phyloP scores from a whole-genome alignment of 2,329 filamentous ascomycete genomes.

The Aureobasidium sp. region DNA sequence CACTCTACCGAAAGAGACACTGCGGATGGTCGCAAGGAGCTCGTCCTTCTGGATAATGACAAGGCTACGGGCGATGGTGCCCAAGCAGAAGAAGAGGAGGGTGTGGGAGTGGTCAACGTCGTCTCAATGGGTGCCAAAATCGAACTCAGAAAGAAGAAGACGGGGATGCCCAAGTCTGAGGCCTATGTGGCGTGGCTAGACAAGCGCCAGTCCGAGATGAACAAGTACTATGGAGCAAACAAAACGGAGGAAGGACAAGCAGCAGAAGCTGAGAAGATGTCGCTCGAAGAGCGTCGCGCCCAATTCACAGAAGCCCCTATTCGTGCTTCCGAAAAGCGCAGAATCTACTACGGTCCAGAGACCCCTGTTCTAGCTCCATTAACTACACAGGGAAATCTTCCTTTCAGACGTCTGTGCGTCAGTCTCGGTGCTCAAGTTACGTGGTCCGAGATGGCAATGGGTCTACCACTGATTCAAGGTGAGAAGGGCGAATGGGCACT shows the following conservation, averaged over 20 bases:
- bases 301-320: constrained; percentile 80
- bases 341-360: constrained; percentile 87
- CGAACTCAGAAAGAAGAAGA: constrained; percentile 64
- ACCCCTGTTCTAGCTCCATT: constrained; percentile 90
- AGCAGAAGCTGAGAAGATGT: constrained; percentile 31
- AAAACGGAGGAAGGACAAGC: constrained; percentile 21
- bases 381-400: constrained; percentile 93
- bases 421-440: constrained; percentile 87
- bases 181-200: constrained; percentile 72
- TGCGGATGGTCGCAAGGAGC: constrained; percentile 74
- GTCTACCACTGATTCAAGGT: constrained; percentile 80
- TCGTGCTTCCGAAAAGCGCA: constrained; percentile 85
- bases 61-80: constrained; percentile 29
- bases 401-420: constrained; percentile 84
- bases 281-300: constrained; percentile 66
- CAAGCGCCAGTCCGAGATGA: constrained; percentile 43
- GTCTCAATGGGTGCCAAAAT: constrained; percentile 65
- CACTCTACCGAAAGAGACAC: constrained; percentile 76
- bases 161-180: constrained; percentile 65
- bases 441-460: constrained; percentile 98
- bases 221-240: constrained; percentile 21
- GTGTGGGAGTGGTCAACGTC: constrained; percentile 67
- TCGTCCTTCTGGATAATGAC: constrained; percentile 60
- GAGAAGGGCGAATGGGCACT: constrained; percentile 90
- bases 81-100: constrained; percentile 26